Base-by-base conservation (phyloP, 2,329 filamentous ascomycete species). In the Aotearoamyces nothofagi region DNA sequence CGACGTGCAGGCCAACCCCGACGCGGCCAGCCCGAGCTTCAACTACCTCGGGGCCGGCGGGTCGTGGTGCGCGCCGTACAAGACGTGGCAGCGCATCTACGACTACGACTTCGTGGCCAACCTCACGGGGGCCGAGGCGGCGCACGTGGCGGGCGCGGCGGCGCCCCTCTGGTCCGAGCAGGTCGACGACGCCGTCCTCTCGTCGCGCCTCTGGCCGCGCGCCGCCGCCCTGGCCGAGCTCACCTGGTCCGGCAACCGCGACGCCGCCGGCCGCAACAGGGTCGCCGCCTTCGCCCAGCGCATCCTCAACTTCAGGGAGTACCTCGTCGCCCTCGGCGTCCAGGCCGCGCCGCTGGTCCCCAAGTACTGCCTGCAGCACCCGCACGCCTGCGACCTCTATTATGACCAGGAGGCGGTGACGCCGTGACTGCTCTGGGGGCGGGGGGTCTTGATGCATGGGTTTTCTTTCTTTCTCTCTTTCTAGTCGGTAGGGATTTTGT, bases 71-170 rank as follows among this genome's bases (percentile, higher is more conserved):
- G 57, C 59, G 1, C 83, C 83, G 1, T 63, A 65, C 49, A 82
- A 92, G 58, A 79, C 68, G 55, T 92, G 83, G 83, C 68, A 71
- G 9, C 60, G 80, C 19, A 66, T 86, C 37, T 92, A 92, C 61
- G 66, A 70, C 17, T 78, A 86, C 53, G 75, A 92, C 46, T 82
- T 82, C 0, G 57, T 71, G 5, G 60, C 57, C 5, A 69, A 68
- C 27, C 60, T 92, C 7, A 66, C 74, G 0, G 53, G 53, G 5
- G 60, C 71, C 17, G 54, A 69, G 26, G 68, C 70, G 17, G 60
- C 71, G 46, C 65, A 78, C 11, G 73, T 92, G 3, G 52, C 87
- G 9, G 83, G 83, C 23, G 83, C 80, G 15, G 81, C 87, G 53
- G 70, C 75, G n/a, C 77, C 78, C 27, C 65, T 82, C 30, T 92